Conservation (phyloP, 75 land plant species). For the Gnetum montanum region DNA sequence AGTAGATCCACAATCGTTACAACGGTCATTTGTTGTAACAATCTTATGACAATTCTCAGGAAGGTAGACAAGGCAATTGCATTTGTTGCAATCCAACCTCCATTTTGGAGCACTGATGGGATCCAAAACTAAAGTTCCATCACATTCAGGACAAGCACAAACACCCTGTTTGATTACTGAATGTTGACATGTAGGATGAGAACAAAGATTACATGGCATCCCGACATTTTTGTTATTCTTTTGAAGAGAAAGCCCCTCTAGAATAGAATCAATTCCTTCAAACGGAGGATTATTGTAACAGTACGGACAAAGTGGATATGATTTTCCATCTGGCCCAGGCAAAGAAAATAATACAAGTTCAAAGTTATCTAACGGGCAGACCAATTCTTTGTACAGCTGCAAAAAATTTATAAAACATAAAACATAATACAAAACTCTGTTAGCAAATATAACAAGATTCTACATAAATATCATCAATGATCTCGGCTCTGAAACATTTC, state of each 20-base stretch:
- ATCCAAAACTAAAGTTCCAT: conserved; percentile 83
- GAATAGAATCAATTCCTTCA: conserved; percentile 60
- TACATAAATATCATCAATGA: too few species aligned
- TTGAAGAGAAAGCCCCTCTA: conserved; percentile 21
- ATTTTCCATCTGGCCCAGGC: conserved; percentile 85
- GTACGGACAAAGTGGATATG: conserved; percentile 90
- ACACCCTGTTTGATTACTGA: conserved; percentile 88
- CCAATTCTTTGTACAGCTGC: conserved; percentile 93
- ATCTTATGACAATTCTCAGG: conserved; percentile 84
- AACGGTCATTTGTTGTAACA: conserved; percentile 49
- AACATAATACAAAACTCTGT: not conserved
- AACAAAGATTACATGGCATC: conserved; percentile 95
- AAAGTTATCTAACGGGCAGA: conserved; percentile 87
- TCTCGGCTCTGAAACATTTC: too few species aligned
- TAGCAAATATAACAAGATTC: too few species aligned
- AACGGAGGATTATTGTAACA: conserved; percentile 95
- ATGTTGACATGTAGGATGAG: conserved; percentile 89
- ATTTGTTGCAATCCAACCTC: conserved; percentile 89
- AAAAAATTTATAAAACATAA: conserved; percentile 3
- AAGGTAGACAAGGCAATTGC: conserved; percentile 86
- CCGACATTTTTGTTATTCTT: conserved; percentile 50
- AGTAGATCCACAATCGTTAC: conserved; percentile 80
- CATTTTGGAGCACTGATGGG: conserved; percentile 96
- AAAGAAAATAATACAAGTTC: conserved; percentile 80
- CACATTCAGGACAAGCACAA: conserved; percentile 95